These are phyloP conservation scores for Geotrichum macrosporum DNA, from an alignment of 1,139 yeast species.

Conservation along the genomic window DNA sequence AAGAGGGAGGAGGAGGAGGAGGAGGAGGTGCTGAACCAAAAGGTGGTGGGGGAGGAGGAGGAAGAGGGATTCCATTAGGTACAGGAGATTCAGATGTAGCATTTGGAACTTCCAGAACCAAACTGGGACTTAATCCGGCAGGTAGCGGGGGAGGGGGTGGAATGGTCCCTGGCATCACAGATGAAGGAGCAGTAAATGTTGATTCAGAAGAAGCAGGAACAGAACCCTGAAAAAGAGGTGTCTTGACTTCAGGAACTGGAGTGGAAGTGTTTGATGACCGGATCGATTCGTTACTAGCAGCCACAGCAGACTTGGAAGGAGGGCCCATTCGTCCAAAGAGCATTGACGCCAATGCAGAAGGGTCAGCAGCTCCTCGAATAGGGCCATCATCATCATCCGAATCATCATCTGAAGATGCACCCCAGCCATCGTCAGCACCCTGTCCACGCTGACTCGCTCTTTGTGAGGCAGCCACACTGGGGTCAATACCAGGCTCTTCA, in stretches of 20 bases:
- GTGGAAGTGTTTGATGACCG: slow-evolving; percentile 6
- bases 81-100: slow-evolving; percentile 18
- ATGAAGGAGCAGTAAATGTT: slow-evolving; percentile 24
- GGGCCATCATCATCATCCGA: slow-evolving; percentile 46
- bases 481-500: slow-evolving; percentile 39
- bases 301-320: slow-evolving; percentile 21
- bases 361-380: slow-evolving; percentile 44
- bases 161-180: slow-evolving; percentile 14
- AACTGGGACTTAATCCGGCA: slow-evolving; percentile 19
- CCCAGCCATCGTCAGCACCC: slow-evolving; percentile 51
- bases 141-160: slow-evolving; percentile 22
- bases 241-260: slow-evolving; percentile 10
- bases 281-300: slow-evolving; percentile 15
- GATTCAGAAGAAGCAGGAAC: slow-evolving; percentile 22
- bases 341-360: slow-evolving; percentile 59
- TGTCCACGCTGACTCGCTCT: slow-evolving; percentile 54
- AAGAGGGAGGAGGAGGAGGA: slow-evolving; percentile 23
- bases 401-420: slow-evolving; percentile 46
- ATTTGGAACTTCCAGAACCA: slow-evolving; percentile 12
- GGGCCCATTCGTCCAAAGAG: slow-evolving; percentile 62
- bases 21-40: too few relatives aligned
- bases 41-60: slow-evolving; percentile 27
- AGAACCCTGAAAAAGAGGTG: slow-evolving; percentile 17
- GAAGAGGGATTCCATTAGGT: slow-evolving; percentile 27
- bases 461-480: slow-evolving; percentile 52